Conservation (phyloP, 768 basidiomycete species). For the Phaeotremella fagi region DNA sequence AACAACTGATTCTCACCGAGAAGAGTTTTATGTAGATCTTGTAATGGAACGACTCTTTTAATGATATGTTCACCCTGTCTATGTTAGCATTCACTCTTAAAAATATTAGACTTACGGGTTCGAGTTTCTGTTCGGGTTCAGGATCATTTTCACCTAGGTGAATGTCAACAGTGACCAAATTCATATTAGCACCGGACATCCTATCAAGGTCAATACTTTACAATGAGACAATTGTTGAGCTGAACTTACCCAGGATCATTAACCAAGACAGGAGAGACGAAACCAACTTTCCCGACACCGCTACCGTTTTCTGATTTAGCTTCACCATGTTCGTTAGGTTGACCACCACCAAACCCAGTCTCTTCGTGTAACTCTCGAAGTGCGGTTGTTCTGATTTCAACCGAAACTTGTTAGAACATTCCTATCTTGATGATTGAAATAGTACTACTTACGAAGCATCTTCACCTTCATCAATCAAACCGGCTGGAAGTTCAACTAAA, state of each 20-base stretch:
- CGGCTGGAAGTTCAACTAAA: conserved; percentile 49
- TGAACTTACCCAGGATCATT: conserved; percentile 41
- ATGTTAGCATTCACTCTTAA: not conserved
- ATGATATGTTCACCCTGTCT: conserved; percentile 74
- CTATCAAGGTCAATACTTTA: conserved; percentile 53
- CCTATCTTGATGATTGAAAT: not conserved
- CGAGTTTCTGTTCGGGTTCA: conserved; percentile 66
- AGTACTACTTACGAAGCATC: conserved; percentile 57
- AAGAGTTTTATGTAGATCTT: conserved; percentile 60
- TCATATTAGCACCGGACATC: conserved; percentile 93
- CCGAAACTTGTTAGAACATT: too few relatives aligned
- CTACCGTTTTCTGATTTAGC: conserved; percentile 16
- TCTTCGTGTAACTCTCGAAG: conserved; percentile 88
- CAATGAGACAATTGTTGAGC: too few relatives aligned
- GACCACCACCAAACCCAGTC: conserved; percentile 61
- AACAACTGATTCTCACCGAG: conserved; percentile 54
- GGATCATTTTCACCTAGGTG: conserved; percentile 55
- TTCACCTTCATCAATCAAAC: conserved; percentile 81
- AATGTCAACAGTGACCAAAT: conserved; percentile 66
- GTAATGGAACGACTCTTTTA: conserved; percentile 64
- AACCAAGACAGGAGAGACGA: conserved; percentile 39
- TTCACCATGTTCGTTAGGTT: conserved; percentile 51
- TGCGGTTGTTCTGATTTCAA: conserved; percentile 54
- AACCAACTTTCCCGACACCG: conserved; percentile 53
- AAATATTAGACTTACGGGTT: conserved; percentile 43